Conservation (phyloP, 768 basidiomycete species). For the Russula dissimulans region DNA sequence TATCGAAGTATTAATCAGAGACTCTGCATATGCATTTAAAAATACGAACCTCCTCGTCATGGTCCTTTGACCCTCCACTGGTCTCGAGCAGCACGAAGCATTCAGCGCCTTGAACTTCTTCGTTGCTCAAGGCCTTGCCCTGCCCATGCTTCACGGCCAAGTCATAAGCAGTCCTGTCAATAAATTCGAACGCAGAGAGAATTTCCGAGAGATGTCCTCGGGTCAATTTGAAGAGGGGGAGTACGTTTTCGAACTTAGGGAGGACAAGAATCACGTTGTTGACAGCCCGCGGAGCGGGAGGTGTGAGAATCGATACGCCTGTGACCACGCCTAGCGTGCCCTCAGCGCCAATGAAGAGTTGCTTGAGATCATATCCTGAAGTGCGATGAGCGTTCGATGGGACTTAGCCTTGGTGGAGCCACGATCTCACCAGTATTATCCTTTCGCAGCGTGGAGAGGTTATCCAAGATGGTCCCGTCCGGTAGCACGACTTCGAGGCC, state of each 20-base stretch:
- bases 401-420: not conserved
- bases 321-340: conserved; percentile 95
- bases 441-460: conserved; percentile 84
- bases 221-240: conserved; percentile 73
- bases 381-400: conserved; percentile 24
- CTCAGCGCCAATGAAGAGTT: conserved; percentile 95
- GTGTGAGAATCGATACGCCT: conserved; percentile 88
- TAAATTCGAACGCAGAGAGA: conserved; percentile 94
- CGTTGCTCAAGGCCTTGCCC: conserved; percentile 62
- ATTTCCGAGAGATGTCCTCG: conserved; percentile 87
- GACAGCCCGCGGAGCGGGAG: conserved; percentile 69
- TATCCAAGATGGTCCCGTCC: conserved; percentile 85
- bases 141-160: conserved; percentile 78
- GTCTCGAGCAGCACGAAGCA: conserved; percentile 95
- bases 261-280: conserved; percentile 91
- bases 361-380: conserved; percentile 88
- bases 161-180: conserved; percentile 79
- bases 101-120: conserved; percentile 67
- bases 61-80: conserved; percentile 83
- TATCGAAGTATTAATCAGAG: not conserved
- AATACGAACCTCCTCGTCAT: conserved; percentile 74
- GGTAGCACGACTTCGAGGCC: conserved; percentile 94
- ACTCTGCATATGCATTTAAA: conserved; percentile 2
- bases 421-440: conserved; percentile 80
- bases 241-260: conserved; percentile 77